These are phyloP conservation scores for Cyclocybe cylindracea DNA, from an alignment of 768 basidiomycete species.

Conservation along the genomic window DNA sequence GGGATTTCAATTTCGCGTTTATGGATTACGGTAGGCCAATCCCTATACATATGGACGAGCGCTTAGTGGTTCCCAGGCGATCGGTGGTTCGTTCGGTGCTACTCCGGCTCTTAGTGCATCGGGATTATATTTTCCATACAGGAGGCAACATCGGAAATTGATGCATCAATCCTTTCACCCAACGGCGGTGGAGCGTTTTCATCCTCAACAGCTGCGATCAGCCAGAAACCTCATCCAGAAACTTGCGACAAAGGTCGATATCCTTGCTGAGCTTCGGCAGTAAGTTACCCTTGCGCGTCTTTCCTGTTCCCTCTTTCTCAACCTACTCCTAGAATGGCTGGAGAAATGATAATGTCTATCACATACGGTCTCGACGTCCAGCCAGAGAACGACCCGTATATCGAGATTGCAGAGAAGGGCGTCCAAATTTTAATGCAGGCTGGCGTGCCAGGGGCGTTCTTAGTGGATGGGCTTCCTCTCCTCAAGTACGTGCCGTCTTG, in stretches of 20 bases:
- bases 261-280: constrained; percentile 32
- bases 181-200: constrained; percentile 15
- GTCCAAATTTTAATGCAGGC: constrained; percentile 15
- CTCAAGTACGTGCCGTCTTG: constrained; percentile 29
- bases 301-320: not conserved
- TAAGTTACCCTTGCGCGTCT: constrained; percentile 11
- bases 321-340: constrained; percentile 9
- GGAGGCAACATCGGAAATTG: constrained; percentile 15
- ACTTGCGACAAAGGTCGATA: constrained; percentile 27
- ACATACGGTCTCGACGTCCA: constrained; percentile 36
- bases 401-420: constrained; percentile 4
- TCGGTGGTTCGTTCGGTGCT: not conserved
- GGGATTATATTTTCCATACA: not conserved
- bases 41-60: no score
- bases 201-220: constrained; percentile 28
- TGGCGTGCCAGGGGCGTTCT: constrained; percentile 24
- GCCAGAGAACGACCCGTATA: constrained; percentile 28
- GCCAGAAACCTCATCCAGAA: constrained; percentile 29
- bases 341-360: constrained; percentile 32
- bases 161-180: constrained; percentile 15
- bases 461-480: constrained; percentile 25
- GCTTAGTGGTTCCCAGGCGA: not conserved
- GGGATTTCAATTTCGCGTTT: constrained; percentile 12
- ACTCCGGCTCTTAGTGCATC: not conserved
- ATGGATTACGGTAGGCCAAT: constrained; percentile 2